Conservation (phyloP, 352 stramenopile species). For the Elongisporangium prolatum region DNA sequence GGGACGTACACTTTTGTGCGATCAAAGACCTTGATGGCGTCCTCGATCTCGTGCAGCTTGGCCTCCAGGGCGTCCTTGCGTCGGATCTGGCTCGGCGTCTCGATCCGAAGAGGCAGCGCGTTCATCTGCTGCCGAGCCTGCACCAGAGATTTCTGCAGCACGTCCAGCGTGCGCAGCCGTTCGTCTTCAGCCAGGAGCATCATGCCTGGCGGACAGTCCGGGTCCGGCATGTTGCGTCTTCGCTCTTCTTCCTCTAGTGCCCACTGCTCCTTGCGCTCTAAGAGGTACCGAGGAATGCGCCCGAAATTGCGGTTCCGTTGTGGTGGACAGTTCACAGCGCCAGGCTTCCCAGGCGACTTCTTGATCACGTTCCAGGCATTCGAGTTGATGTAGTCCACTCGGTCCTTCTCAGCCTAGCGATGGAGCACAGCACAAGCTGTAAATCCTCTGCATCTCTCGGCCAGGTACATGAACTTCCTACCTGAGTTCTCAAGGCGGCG, state of each 20-base stretch:
- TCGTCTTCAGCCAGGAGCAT: slow-evolving; percentile 78
- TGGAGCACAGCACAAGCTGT: not conserved
- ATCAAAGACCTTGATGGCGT: slow-evolving; percentile 87
- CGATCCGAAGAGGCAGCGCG: slow-evolving; percentile 73
- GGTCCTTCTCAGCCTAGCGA: slow-evolving; percentile 59
- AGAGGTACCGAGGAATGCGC: slow-evolving; percentile 62
- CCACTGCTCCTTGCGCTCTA: slow-evolving; percentile 77
- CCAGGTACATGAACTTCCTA: slow-evolving; percentile 3
- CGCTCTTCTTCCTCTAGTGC: slow-evolving; percentile 80
- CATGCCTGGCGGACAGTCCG: slow-evolving; percentile 86
- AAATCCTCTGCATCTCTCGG: no score
- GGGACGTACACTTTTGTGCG: slow-evolving; percentile 83
- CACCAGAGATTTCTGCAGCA: slow-evolving; percentile 59
- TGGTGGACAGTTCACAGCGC: not conserved
- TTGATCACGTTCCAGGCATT: slow-evolving; percentile 82
- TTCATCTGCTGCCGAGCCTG: slow-evolving; percentile 68
- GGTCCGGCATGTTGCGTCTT: slow-evolving; percentile 64
- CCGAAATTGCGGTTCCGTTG: slow-evolving; percentile 41
- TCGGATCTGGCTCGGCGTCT: slow-evolving; percentile 76
- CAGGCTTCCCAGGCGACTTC: slow-evolving; percentile 17
- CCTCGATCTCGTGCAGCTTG: slow-evolving; percentile 87
- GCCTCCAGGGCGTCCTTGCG: slow-evolving; percentile 77
- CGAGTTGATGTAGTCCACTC: slow-evolving; percentile 58
- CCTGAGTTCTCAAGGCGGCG: slow-evolving; percentile 26
- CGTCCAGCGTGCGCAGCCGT: slow-evolving; percentile 52